Base-by-base conservation (phyloP, 2,329 filamentous ascomycete genomes). In the Penicillium sp. region DNA sequence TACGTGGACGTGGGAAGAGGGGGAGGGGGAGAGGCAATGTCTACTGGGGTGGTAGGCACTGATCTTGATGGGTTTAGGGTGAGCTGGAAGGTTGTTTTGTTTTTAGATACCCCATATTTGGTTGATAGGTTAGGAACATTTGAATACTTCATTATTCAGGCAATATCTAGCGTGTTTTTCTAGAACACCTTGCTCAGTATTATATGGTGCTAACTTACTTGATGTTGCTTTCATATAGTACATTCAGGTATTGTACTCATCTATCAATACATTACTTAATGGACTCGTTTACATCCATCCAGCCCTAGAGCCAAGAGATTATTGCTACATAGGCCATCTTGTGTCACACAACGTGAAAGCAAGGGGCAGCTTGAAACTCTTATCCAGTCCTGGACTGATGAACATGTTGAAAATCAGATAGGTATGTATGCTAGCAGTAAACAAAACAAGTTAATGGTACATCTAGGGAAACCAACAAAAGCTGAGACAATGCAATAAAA, bases 1-100 rank as follows among this genome's bases (percentile, higher is more conserved):
- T 66, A 25, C 52, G 61, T 33, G 64, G 64, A 13, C 51, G 64
- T 59, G 68, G 63, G 55, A 66, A 37, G 50, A 54, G 58, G 53
- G 53, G 45, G n/a, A 50, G 25, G 38, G 61, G 50, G 15, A 59
- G 52, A 45, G 62, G 42, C 40, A 33, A 50, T 61, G 50, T 54
- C 3, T 54, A 61, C 45, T 64, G 57, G 61, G 51, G 53, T 43
- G 57, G 62, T 29, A 50, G 31, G 9, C 33, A 25, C 41, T 62
- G 51, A 58, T 15, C 2, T 27, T 27, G 2, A 27, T 27, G 25
- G 12, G 5, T n/a, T 33, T 25, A 19, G 17, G 1, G 33, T 47
- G 21, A 12, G 15, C 6, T 52, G 29, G 29, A 27, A 31, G 5
- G 12, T 2, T 1, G 10, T 12, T 13, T 40, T n/a, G n/a, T n/a